Percentiles rank a stretch among this genome's conserved stretches.
Conservation (phyloP, 2,329 filamentous ascomycete species). For the Lachnellula suecica region DNA sequence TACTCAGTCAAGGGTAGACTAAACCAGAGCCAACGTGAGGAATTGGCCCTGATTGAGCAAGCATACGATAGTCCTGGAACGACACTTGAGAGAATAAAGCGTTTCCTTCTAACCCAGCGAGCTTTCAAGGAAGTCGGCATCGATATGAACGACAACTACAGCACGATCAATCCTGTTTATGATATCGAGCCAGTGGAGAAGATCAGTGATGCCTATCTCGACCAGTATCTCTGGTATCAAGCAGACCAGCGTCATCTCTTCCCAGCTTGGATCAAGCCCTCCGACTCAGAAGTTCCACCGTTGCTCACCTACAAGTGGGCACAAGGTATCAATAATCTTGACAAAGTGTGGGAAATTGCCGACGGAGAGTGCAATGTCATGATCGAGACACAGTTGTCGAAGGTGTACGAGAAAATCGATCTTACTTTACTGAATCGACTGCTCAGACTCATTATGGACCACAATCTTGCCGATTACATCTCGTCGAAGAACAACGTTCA, state of each 20-base stretch:
- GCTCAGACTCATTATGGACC: constrained; percentile 95
- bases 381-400: constrained; percentile 98
- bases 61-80: constrained; percentile 98
- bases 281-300: constrained; percentile 94
- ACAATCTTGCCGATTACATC: constrained; percentile 98
- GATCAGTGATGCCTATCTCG: constrained; percentile 97
- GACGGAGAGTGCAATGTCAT: constrained; percentile 98
- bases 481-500: constrained; percentile 99
- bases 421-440: constrained; percentile 92
- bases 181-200: constrained; percentile 99
- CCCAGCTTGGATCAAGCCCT: constrained; percentile 98
- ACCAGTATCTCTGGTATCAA: constrained; percentile 99
- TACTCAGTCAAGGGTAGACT: constrained; percentile 97
- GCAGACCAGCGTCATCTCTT: constrained; percentile 96
- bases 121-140: constrained; percentile 99
- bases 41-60: constrained; percentile 94
- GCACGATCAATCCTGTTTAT: constrained; percentile 97
- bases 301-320: constrained; percentile 98
- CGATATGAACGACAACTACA: constrained; percentile 99
- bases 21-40: constrained; percentile 96
- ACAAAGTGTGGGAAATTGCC: constrained; percentile 89
- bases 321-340: constrained; percentile 97
- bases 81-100: constrained; percentile 93
- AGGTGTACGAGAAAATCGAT: constrained; percentile 99
- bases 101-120: constrained; percentile 92